Evolutionary conservation across 2,329 filamentous ascomycete genomes (phyloP), one percentile per base, ranked within the genome.

Genomic region (Stemphylium beticola): DNA sequence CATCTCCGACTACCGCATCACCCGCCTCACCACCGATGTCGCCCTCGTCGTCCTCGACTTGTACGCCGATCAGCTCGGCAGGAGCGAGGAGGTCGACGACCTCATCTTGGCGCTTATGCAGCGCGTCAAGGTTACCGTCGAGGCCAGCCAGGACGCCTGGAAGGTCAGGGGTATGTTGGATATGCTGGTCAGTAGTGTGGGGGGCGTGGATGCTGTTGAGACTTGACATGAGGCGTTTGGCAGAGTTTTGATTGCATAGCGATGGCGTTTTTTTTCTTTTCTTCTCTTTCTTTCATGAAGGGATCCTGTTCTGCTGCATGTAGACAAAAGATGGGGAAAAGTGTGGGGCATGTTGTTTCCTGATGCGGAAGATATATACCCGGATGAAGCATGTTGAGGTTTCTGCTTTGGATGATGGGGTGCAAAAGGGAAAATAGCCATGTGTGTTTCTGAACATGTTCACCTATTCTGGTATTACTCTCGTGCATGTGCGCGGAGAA

Each of bases 151-250:
- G 76, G 83, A 90, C 69, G 93, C 93, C 2, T 88, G 86, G 65
- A 87, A 90, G 77, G 93, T 91, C 10, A 85, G 85, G 62, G 95
- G 93, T 2, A 97, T 98, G 93, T 77, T 98, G 61, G 91, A 93
- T 66, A 89, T 90, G 79, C 76, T 90, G 60, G 85, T 89, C 67
- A 81, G 83, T 62, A 86, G 90, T 69, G 80, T 83, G n/a, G 64
- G 55, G 14, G 53, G 49, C 8, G 54, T 47, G 24, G 58, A 61
- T 26, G 60, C 38, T 14, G 55, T 44, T 2, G 61, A 66, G 32
- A 60, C 42, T 31, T 65, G 45, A 60, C 38, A 20, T 17, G 17
- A 33, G 5, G 12, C 31, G n/a, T 29, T 37, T 22, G 20, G 49
- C 39, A 31, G 22, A 42, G 37, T 48, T 53, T 55, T 53, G 44